A percentile compares a stretch with the other conserved stretches of the same genome.
Conservation (phyloP, 805 yeast genomes). For the Candida parachauliodes region DNA sequence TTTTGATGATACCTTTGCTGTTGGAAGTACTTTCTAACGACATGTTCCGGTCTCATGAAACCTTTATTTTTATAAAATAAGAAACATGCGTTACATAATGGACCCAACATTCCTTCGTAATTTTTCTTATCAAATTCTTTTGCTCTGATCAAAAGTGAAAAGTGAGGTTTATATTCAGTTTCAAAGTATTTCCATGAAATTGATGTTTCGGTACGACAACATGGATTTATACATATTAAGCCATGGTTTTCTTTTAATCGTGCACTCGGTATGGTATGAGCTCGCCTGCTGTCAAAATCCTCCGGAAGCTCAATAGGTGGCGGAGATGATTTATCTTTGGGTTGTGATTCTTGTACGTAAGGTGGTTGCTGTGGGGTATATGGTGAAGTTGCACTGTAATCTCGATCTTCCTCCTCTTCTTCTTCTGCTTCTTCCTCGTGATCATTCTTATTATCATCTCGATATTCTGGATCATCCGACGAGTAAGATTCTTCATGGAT, state of each 20-base stretch:
- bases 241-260: conserved; percentile 40
- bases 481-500: conserved; percentile 37
- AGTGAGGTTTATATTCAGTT: conserved; percentile 35
- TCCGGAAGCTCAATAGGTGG: conserved; percentile 39
- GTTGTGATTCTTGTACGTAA: conserved; percentile 15
- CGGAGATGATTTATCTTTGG: conserved; percentile 32
- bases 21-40: conserved; percentile 42
- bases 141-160: conserved; percentile 35
- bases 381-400: conserved; percentile 30
- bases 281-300: conserved; percentile 41
- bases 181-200: conserved; percentile 45
- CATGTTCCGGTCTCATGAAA: conserved; percentile 44
- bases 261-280: conserved; percentile 37
- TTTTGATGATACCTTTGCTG: conserved; percentile 38
- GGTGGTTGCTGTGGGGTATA: conserved; percentile 42
- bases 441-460: conserved; percentile 9
- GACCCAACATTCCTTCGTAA: conserved; percentile 47
- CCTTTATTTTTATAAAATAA: conserved; percentile 40
- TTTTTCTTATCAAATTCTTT: conserved; percentile 35
- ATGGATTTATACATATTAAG: conserved; percentile 36
- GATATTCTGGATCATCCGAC: conserved; percentile 36
- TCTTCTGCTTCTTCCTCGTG: conserved; percentile 20
- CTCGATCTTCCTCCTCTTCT: conserved; percentile 26
- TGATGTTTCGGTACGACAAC: conserved; percentile 36
- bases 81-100: conserved; percentile 45